Conservation (phyloP, 257 asterid species). For the Ehretia macrophylla region DNA sequence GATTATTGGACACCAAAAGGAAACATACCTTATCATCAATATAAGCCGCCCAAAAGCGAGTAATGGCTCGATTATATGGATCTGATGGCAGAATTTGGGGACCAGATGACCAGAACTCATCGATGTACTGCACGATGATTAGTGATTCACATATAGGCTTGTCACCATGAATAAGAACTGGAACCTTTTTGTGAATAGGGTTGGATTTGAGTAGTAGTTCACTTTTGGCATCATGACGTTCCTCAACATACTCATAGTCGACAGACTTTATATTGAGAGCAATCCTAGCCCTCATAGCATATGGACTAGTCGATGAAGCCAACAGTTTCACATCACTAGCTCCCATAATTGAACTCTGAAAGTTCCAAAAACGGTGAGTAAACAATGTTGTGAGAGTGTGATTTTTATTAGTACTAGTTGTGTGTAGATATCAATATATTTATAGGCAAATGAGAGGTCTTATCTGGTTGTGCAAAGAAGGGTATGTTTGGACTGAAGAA, state of each 20-base stretch:
- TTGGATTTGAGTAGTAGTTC: constrained; percentile 22
- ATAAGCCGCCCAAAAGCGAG: constrained; percentile 26
- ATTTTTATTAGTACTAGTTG: too few relatives aligned
- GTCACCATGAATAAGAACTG: constrained; percentile 15
- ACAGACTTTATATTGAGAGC: constrained; percentile 22
- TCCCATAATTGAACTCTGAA: constrained; percentile 17
- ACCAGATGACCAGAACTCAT: constrained; percentile 26
- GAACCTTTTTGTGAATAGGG: constrained; percentile 27
- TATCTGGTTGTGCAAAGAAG: too few relatives aligned
- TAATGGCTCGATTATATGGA: constrained; percentile 16
- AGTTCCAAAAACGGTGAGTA: not conserved
- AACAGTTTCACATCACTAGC: constrained; percentile 19
- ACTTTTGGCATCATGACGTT: constrained; percentile 9
- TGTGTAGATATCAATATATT: too few relatives aligned
- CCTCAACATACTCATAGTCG: constrained; percentile 16
- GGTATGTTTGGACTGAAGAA: too few relatives aligned
- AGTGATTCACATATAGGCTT: constrained; percentile 32
- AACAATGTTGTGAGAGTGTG: too few relatives aligned
- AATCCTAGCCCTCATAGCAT: constrained; percentile 17
- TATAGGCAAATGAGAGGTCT: too few relatives aligned
- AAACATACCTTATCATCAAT: constrained; percentile 23
- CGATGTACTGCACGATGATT: constrained; percentile 32
- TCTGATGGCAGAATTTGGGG: constrained; percentile 21
- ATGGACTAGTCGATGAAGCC: constrained; percentile 26
- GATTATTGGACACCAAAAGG: too few relatives aligned